Base-by-base conservation (phyloP, 805 yeast species). In the Yamadazyma laniorum region DNA sequence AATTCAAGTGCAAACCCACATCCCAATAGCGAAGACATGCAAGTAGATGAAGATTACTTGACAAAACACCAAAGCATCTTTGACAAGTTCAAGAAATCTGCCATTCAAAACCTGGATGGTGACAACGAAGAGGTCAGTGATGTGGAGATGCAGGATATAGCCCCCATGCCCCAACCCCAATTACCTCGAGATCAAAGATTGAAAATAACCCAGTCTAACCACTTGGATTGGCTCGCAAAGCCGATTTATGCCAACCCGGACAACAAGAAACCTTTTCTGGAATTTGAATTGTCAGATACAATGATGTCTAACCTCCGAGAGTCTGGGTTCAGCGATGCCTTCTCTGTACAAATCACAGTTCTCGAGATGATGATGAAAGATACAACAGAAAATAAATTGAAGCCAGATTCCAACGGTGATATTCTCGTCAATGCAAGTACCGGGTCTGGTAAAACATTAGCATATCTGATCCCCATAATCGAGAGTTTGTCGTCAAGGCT, bases 371-470 rank as follows among this genome's bases (percentile, higher is more conserved):
- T 74, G 28, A 58, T 80, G 23, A 55, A 58, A 48, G 80, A 72
- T 49, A 58, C 72, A 48, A 50, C 63, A 42, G 47, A 58, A 44
- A 65, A 63, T 41, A 49, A 55, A 28, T 48, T 72, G 15, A 59
- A 60, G 14, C 82, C 86, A 1, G 78, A 71, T 37, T 67, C 75
- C 29, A 67, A 69, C 40, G 91, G 91, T 17, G 95, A 93, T 60
- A 59, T 89, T 14, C 66, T 91, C 31, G 95, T 91, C 5, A 90
- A 91, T 60, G 95, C 99, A 2, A 78, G 95, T 8, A 91, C 99
- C 0, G 99, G 99, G 29, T 85, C 95, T 0, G 99, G 99, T 52
- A 91, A 91, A 56, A 91, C 99, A 0, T 66, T 93, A 38, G 95
- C 96, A 2, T 91, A 91, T 53, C 72, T 80, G 35, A 72, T 91